Percentiles rank a stretch among this genome's conserved stretches.
Conservation (phyloP, 805 yeast genomes). For the Myxozyma mucilagina region DNA sequence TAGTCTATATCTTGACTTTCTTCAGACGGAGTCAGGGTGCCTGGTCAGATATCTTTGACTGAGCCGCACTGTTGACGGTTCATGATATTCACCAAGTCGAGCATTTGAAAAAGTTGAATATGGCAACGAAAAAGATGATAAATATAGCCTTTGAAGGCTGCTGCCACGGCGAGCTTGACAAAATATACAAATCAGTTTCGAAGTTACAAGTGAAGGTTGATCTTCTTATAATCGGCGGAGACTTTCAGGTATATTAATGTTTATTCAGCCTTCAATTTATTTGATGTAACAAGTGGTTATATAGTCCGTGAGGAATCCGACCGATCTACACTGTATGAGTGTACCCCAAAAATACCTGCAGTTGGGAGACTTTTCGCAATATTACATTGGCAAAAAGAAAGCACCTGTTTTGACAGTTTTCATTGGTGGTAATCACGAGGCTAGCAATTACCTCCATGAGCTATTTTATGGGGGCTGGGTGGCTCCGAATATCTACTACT, state of each 20-base stretch:
- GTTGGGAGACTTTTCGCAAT: conserved; percentile 78
- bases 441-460: conserved; percentile 72
- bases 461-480: conserved; percentile 89
- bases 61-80: too few species aligned
- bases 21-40: not conserved
- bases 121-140: conserved; percentile 11
- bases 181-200: conserved; percentile 51
- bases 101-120: not conserved
- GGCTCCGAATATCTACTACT: conserved; percentile 79
- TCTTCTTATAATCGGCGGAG: conserved; percentile 80
- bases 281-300: not conserved
- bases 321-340: conserved; percentile 68
- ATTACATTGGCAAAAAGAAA: conserved; percentile 56
- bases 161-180: conserved; percentile 75
- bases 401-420: conserved; percentile 82
- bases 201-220: conserved; percentile 45
- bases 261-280: not conserved
- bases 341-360: conserved; percentile 76
- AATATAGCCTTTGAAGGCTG: conserved; percentile 82
- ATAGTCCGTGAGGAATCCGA: conserved; percentile 61
- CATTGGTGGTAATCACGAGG: conserved; percentile 95
- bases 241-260: conserved; percentile 48
- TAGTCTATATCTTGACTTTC: not conserved
- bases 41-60: not conserved
- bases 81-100: too few species aligned